A percentile compares a stretch with the other conserved stretches of the same genome.
These are phyloP conservation scores for Orychophragmus violaceus DNA, from an alignment of 345 rosid species.

Conservation along the genomic window DNA sequence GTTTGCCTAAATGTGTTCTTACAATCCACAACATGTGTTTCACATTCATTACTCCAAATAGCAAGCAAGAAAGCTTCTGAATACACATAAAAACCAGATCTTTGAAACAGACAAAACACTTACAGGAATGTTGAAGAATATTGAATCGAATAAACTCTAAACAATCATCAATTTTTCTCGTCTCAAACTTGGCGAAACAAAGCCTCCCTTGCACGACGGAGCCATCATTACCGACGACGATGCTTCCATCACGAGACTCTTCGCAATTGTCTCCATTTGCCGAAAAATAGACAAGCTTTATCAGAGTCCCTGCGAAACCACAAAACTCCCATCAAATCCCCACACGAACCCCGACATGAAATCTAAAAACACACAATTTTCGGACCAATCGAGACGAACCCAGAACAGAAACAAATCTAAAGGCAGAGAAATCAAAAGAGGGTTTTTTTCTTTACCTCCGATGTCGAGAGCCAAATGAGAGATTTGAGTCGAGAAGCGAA, in stretches of 20 bases:
- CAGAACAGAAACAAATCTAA: not conserved
- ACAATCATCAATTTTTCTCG: slow-evolving; percentile 77
- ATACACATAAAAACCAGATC: not conserved
- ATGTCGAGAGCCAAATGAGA: slow-evolving; percentile 85
- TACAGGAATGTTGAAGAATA: slow-evolving; percentile 55
- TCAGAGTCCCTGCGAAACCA: slow-evolving; percentile 59
- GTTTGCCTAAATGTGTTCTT: not conserved
- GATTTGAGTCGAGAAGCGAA: slow-evolving; percentile 32
- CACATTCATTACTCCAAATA: not conserved
- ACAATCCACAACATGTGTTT: not conserved
- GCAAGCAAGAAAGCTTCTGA: not conserved
- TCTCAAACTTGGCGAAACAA: slow-evolving; percentile 79
- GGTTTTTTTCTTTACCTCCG: slow-evolving; percentile 47
- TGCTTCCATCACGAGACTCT: slow-evolving; percentile 27
- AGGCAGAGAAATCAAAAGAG: not conserved
- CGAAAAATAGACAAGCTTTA: slow-evolving; percentile 78
- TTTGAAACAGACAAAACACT: not conserved
- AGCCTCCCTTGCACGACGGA: slow-evolving; percentile 54
- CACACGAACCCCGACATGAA: too few species aligned
- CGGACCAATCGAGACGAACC: not conserved
- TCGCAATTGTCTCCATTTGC: slow-evolving; percentile 32
- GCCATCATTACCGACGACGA: slow-evolving; percentile 18
- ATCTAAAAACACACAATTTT: too few species aligned
- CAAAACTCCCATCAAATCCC: not conserved
- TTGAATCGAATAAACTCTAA: slow-evolving; percentile 60